Conservation (phyloP, 2,329 filamentous ascomycete genomes). For the Mariannaea elegans region DNA sequence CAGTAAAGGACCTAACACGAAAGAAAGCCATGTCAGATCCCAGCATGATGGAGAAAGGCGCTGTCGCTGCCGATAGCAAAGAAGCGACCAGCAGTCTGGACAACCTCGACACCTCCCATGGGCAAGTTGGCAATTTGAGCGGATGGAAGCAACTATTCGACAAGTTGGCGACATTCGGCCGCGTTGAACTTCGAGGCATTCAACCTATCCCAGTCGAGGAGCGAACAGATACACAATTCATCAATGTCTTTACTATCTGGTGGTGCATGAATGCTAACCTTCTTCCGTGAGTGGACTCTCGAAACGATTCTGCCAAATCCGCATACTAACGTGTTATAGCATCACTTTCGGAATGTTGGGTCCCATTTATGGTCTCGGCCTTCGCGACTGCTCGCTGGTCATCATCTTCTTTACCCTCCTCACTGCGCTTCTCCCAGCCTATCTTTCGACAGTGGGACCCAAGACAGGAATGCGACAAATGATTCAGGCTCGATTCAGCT, state of each 20-base stretch:
- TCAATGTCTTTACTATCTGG: constrained; percentile 44
- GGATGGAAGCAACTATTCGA: constrained; percentile 7
- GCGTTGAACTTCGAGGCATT: constrained; percentile 42
- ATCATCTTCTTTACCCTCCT: constrained; percentile 58
- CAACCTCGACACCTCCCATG: constrained; percentile 14
- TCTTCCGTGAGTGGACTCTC: constrained; percentile 37
- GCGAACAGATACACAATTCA: constrained; percentile 42
- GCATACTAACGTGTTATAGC: constrained; percentile 36
- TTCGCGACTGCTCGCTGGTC: constrained; percentile 53
- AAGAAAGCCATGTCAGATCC: not conserved
- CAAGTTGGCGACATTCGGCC: constrained; percentile 20
- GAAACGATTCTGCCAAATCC: no score
- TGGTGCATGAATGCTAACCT: constrained; percentile 45
- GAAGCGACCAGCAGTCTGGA: constrained; percentile 7
- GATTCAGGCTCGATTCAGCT: constrained; percentile 53
- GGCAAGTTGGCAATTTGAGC: constrained; percentile 4
- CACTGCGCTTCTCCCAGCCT: constrained; percentile 50
- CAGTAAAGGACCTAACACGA: not conserved
- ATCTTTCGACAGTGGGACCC: constrained; percentile 53
- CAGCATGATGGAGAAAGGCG: constrained; percentile 11
- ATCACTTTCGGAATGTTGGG: constrained; percentile 55
- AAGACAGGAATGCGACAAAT: constrained; percentile 58
- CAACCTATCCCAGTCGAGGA: constrained; percentile 43
- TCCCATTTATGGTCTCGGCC: constrained; percentile 50
- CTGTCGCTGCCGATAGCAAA: constrained; percentile 1